A percentile compares a stretch with the other conserved stretches of the same genome.
Conservation (phyloP, 108 stramenopile species). For the Conticribra guillardii region DNA sequence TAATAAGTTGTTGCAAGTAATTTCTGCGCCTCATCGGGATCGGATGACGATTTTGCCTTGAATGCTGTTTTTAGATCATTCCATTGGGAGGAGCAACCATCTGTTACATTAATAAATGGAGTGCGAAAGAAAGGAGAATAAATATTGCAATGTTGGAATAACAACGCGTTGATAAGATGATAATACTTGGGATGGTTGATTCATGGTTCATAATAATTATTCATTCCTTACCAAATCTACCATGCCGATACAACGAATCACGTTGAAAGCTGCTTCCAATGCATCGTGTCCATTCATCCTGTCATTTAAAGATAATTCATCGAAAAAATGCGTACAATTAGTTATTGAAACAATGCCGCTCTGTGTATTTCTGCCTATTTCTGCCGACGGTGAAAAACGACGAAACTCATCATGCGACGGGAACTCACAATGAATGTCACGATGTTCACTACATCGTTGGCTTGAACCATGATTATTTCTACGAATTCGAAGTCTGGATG, state of each 20-base stretch:
- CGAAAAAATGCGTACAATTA: neutral
- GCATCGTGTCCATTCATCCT: conserved; percentile 82
- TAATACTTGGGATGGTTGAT: too few relatives aligned
- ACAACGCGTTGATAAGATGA: too few relatives aligned
- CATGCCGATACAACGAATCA: conserved; percentile 77
- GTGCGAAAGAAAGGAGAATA: neutral
- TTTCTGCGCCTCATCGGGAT: conserved; percentile 54
- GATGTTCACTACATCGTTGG: conserved; percentile 33
- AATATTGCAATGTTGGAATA: neutral
- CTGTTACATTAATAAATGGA: conserved; percentile 3
- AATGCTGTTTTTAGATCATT: conserved; percentile 74
- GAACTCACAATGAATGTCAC: conserved; percentile 24
- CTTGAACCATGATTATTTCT: conserved; percentile 25
- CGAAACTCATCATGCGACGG: neutral
- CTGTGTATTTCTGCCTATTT: neutral
- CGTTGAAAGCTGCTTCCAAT: conserved; percentile 70
- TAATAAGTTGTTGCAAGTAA: conserved; percentile 68
- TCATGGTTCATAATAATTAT: neutral
- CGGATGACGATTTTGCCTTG: conserved; percentile 57
- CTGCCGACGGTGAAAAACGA: neutral
- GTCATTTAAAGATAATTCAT: neutral
- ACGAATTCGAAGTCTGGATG: too few relatives aligned
- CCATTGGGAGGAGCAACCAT: conserved; percentile 69
- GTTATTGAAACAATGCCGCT: neutral
- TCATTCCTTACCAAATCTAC: conserved; percentile 56